Evolutionary conservation across 306 rosid species (phyloP).

Genomic region (Cicer pinnatifidum): DNA sequence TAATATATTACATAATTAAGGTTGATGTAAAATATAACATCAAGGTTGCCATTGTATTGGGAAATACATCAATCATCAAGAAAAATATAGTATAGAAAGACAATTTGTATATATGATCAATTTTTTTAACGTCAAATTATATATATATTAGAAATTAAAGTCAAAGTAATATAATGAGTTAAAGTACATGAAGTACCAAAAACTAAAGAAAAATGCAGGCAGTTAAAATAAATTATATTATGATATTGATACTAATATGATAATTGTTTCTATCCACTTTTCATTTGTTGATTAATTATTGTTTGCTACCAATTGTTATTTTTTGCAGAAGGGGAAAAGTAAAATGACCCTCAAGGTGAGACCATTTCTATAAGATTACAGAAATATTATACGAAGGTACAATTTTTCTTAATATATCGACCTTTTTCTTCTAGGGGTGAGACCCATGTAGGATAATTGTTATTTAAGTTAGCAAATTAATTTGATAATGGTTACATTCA

Average conservation of each 20-base stretch:
- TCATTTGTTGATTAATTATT: constrained; percentile 4
- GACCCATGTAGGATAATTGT: neutral
- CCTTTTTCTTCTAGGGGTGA: neutral
- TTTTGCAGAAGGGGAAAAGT: constrained; percentile 31
- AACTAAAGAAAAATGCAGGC: too few species aligned
- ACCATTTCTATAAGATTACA: neutral
- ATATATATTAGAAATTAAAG: too few species aligned
- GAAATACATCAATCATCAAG: constrained; percentile 16
- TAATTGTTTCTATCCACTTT: constrained; percentile 19
- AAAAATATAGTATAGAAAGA: constrained; percentile 9
- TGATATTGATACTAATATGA: constrained; percentile 7
- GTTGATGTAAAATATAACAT: too few species aligned
- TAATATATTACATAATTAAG: too few species aligned
- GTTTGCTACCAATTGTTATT: constrained; percentile 13
- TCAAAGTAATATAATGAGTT: too few species aligned
- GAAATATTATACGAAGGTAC: constrained; percentile 39
- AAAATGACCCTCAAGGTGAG: constrained; percentile 9
- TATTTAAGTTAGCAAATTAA: neutral
- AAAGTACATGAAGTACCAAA: too few species aligned
- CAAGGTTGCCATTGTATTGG: constrained; percentile 15
- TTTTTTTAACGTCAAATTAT: too few species aligned
- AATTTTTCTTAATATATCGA: neutral
- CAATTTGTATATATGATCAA: neutral
- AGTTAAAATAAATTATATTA: neutral
- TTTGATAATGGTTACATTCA: neutral